Evolutionary conservation across 192 early-diverging fungal species (phyloP), one percentile per base, ranked within the genome.

Genomic region (Podochytrium sp.): DNA sequence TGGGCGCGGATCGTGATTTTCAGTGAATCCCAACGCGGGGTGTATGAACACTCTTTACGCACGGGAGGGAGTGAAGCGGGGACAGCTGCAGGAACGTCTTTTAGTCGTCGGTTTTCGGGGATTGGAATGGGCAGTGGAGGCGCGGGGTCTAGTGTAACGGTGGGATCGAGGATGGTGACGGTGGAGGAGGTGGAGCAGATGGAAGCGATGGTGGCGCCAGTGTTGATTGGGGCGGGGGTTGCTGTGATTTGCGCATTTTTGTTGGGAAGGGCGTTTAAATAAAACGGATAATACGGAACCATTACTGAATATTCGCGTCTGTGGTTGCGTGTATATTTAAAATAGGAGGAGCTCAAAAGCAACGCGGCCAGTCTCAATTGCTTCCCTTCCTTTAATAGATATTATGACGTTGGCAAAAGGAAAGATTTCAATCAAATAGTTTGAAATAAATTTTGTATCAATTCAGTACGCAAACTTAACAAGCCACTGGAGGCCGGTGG

Each of bases 1-100:
- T 89, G 86, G 74, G 86, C 86, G 55, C 88, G 94, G 14, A 89
- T 99, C 6, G 80, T 94, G 84, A 78, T 99, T 57, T 79, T 78
- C 59, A 37, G 73, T 42, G 84, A 75, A 41, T 29, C 52, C 14
- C 74, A 75, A 53, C 12, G 51, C 10, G 64, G 35, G 34, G 25
- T 62, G 32, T 7, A 50, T 65, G 72, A 55, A 0, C 23, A 59
- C 20, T 64, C 32, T 1, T 12, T 43, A n/a, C 34, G 73, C 10
- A 49, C 32, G 4, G 38, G 40, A 10, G 41, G 33, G 12, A 55
- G 32, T 35, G 66, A 33, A 18, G 66, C 27, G 7, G 47, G 32
- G 37, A 69, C 50, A 34, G 66, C 20, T 1, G 6, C n/a, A 3
- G 40, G 50, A 12, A 55, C 7, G 29, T 30, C 67, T 5, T 6